phyloP scores from a whole-genome alignment of 2,329 filamentous ascomycete species.

The Taxawa tesnikishii region DNA sequence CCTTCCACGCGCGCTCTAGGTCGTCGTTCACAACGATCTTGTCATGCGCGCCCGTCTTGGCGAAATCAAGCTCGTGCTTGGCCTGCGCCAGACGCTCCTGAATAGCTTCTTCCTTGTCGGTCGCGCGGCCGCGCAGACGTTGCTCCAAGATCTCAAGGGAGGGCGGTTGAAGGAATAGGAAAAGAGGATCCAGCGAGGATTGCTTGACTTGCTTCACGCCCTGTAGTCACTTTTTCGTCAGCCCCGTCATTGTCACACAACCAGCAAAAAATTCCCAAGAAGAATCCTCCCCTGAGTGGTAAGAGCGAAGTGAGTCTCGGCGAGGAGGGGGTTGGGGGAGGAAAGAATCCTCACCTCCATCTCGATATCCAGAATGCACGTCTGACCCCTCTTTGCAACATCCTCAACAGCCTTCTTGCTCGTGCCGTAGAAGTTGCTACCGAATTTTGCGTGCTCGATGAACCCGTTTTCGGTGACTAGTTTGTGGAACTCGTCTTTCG shows the following conservation, averaged over 20 bases:
- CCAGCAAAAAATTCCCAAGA: too few species aligned
- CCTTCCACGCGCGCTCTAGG: slow-evolving; percentile 42
- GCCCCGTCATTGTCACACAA: neutral
- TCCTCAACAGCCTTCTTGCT: slow-evolving; percentile 67
- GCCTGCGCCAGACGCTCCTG: slow-evolving; percentile 60
- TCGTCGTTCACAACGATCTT: slow-evolving; percentile 55
- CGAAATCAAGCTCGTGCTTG: slow-evolving; percentile 60
- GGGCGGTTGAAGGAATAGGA: slow-evolving; percentile 76
- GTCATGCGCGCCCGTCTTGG: slow-evolving; percentile 55
- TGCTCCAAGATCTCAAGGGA: slow-evolving; percentile 61
- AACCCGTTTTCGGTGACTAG: slow-evolving; percentile 61
- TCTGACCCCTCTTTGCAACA: slow-evolving; percentile 55
- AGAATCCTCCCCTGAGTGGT: too few species aligned
- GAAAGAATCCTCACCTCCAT: slow-evolving; percentile 56
- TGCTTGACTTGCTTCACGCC: slow-evolving; percentile 88
- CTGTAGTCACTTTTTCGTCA: slow-evolving; percentile 20
- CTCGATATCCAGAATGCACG: slow-evolving; percentile 86
- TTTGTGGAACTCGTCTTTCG: slow-evolving; percentile 52
- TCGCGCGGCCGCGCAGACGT: slow-evolving; percentile 61
- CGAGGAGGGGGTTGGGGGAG: neutral
- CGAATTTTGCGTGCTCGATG: slow-evolving; percentile 78
- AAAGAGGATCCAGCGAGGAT: slow-evolving; percentile 61
- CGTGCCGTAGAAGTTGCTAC: slow-evolving; percentile 79
- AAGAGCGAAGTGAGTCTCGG: too few species aligned
- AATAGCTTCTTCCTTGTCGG: slow-evolving; percentile 64